Evolutionary conservation across 2,329 filamentous ascomycete genomes (phyloP).

Genomic region (Cadophora sp.): DNA sequence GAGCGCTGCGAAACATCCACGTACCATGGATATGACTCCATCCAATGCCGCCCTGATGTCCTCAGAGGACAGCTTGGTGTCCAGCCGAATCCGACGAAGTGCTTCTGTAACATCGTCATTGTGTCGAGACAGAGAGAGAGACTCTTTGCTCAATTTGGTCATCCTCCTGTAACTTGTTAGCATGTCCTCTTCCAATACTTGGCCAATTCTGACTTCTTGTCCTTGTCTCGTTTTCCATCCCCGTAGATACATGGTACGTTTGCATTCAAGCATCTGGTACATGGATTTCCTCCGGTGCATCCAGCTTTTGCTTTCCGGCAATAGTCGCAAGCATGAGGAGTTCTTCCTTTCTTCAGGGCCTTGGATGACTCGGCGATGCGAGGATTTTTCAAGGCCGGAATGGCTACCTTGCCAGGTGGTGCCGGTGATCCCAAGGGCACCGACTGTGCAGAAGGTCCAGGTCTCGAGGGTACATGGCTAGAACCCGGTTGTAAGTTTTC

Average conservation of each 20-base stretch:
- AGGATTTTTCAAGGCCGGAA: constrained; percentile 33
- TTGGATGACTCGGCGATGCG: constrained; percentile 20
- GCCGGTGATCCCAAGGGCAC: background rate
- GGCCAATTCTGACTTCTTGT: constrained; percentile 34
- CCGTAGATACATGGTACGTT: constrained; percentile 38
- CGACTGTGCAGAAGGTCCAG: background rate
- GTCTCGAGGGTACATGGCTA: background rate
- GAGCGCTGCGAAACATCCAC: background rate
- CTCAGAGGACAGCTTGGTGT: constrained; percentile 29
- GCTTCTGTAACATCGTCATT: constrained; percentile 33
- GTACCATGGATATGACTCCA: constrained; percentile 37
- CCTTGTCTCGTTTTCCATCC: constrained; percentile 42
- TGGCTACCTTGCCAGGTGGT: constrained; percentile 37
- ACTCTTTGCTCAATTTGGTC: constrained; percentile 35
- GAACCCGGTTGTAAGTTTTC: background rate
- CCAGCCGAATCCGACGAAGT: constrained; percentile 35
- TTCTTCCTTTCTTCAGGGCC: constrained; percentile 36
- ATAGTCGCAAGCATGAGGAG: constrained; percentile 45
- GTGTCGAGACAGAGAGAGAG: constrained; percentile 28
- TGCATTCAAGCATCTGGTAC: constrained; percentile 43
- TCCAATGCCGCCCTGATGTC: constrained; percentile 35
- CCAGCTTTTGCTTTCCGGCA: constrained; percentile 48
- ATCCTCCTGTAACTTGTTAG: constrained; percentile 30
- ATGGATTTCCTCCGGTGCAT: constrained; percentile 47
- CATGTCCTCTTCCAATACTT: background rate